Base-by-base conservation (phyloP, 1,284 basidiomycete species). In the Retiboletus flavoniger region DNA sequence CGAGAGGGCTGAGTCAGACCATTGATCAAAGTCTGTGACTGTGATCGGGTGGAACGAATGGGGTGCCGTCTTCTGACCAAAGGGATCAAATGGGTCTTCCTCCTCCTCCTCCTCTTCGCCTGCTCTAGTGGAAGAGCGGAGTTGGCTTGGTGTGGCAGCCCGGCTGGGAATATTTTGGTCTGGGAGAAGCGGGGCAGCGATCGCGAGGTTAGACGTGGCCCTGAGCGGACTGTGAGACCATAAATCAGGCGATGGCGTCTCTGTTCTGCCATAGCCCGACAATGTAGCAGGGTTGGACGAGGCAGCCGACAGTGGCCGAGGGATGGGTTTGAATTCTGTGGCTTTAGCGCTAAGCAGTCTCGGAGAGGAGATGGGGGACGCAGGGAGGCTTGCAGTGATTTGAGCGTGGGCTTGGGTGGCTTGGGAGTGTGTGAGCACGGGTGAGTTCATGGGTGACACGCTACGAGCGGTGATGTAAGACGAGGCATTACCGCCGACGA, bases 161-260 rank as follows among this genome's bases (percentile, higher is more conserved):
- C 79, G 72, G 17, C 75, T 78, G 21, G 84, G 75, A n/a, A 82
- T 74, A 5, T 78, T 78, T 48, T 82, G 83, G 59, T 92, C 90
- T 49, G 89, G 86, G 35, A 93, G 80, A 31, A 95, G 77, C 3
- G 93, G 93, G 1, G 91, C 88, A 9, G 92, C 93, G 57, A 95
- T 93, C 34, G 92, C 91, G 9, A 95, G 80, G 67, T 92, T 95
- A 3, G 91, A 93, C 0, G 85, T 82, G 0, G 84, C 82, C 48
- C 91, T 78, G 1, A 84, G 80, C 2, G 84, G 83, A 60, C 80
- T 87, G 66, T 88, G 86, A 2, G 89, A 81, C 90, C 89, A 92
- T 47, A 91, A 66, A 73, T 91, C 89, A 24, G 89, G 91, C 13
- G 87, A 89, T 28, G 89, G 86, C 0, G 88, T 89, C 57, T 90